Conservation (phyloP, 306 rosid species). For the Gastrolobium bilobum region DNA sequence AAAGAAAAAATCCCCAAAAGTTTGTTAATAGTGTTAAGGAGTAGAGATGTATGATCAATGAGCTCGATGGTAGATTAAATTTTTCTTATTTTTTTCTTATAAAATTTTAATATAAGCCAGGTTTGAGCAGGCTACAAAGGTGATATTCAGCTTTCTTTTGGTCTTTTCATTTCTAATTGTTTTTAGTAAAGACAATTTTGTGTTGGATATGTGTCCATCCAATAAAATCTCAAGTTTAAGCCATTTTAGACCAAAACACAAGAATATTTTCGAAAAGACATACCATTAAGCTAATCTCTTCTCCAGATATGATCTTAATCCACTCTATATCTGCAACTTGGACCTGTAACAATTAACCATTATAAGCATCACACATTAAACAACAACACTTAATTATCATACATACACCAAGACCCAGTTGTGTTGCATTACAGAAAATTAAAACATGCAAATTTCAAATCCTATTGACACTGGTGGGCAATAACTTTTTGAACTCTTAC, state of each 20-base stretch:
- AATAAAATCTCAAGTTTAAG: conserved; percentile 18
- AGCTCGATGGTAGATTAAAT: conserved; percentile 5
- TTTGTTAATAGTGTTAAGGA: neutral
- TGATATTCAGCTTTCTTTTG: conserved; percentile 28
- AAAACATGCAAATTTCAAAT: conserved; percentile 23
- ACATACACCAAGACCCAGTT: conserved; percentile 28
- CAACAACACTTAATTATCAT: conserved; percentile 34
- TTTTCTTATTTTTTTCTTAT: neutral
- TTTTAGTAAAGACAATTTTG: conserved; percentile 6
- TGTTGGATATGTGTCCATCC: neutral
- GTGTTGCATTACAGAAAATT: conserved; percentile 26
- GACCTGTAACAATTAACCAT: conserved; percentile 64
- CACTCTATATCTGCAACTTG: conserved; percentile 94
- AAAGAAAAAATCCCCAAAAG: conserved; percentile 16
- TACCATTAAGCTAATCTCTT: conserved; percentile 87
- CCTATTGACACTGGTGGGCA: conserved; percentile 17
- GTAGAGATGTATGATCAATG: neutral
- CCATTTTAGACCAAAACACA: conserved; percentile 33
- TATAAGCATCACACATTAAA: conserved; percentile 31
- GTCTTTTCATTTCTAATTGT: neutral
- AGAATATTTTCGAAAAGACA: conserved; percentile 43
- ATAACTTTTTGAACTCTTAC: conserved; percentile 22
- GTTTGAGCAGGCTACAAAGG: conserved; percentile 26
- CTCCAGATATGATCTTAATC: conserved; percentile 77
- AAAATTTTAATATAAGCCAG: conserved; percentile 22